Base-by-base conservation (phyloP, 2,329 filamentous ascomycete genomes). In the Epichloe glyceriae region DNA sequence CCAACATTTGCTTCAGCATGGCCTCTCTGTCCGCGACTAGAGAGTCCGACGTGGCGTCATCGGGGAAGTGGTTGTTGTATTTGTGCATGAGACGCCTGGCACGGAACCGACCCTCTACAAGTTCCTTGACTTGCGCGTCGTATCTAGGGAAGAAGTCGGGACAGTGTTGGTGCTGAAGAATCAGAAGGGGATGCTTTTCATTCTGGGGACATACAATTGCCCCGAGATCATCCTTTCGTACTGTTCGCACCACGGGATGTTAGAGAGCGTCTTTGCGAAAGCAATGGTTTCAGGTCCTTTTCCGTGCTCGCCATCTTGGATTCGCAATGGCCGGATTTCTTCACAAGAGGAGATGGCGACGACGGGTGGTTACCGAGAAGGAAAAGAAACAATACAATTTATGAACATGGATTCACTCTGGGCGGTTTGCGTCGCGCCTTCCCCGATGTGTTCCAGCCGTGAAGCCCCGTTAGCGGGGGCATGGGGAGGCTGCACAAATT, bases 151-250 rank as follows among this genome's bases (percentile, higher is more conserved):
- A 8, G 20, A n/a, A 8, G 26, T 3, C 15, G 14, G 20, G 19
- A 3, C 11, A 5, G 19, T 8, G 40, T 4, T 15, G 12, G 34
- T 40, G 33, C 26, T 10, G 26, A 30, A 30, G 8, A 10, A 30
- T 30, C 8, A 30, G 8, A 30, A 30, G 14, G 34, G 20, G 15
- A 39, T 33, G 12, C n/a, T 17, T 20, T n/a, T 20, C 6, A 3
- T 22, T 43, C 11, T 4, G 8, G 11, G 14, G 17, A 37, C 70
- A 56, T 61, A 79, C 76, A 81, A 67, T 68, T 82, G 77, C 30
- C 79, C 78, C 0, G 77, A 82, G 46, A 83, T 76, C 78, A 83
- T 82, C 58, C 75, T 78, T 58, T 82, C 76, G 50, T 81, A 83
- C 53, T 81, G 74, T 7, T 81, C 78, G 52, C 75, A 74, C 69